Conservation (phyloP, 768 basidiomycete genomes). For the Pisolithus orientalis region DNA sequence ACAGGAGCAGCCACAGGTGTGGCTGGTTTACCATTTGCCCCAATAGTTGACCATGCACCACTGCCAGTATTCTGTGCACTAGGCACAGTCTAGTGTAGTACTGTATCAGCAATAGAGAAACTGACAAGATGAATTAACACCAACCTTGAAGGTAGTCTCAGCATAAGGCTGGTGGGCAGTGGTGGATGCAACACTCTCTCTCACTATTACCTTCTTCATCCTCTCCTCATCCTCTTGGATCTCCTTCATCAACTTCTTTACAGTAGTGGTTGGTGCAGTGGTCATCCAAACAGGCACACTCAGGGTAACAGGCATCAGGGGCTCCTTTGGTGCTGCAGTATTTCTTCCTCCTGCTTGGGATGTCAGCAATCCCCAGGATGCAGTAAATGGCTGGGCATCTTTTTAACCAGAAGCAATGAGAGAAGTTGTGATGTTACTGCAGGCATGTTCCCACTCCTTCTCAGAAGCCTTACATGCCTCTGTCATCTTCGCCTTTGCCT, state of each 20-base stretch:
- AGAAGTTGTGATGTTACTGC: conserved; percentile 29
- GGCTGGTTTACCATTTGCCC: conserved; percentile 60
- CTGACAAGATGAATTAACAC: conserved; percentile 9
- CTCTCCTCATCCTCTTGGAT: conserved; percentile 97
- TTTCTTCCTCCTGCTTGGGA: conserved; percentile 66
- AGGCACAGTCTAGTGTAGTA: conserved; percentile 26
- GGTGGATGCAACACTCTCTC: conserved; percentile 52
- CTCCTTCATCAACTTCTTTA: conserved; percentile 96
- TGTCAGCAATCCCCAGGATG: conserved; percentile 83
- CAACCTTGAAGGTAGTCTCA: conserved; percentile 71
- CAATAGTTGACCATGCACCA: conserved; percentile 84
- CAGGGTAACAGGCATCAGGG: conserved; percentile 26
- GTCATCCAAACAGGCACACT: conserved; percentile 67
- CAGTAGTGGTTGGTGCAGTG: conserved; percentile 41
- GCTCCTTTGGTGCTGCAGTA: conserved; percentile 37
- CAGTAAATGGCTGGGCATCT: conserved; percentile 54
- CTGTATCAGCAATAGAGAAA: conserved; percentile 2
- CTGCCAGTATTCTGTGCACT: conserved; percentile 34
- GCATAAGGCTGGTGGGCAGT: conserved; percentile 69
- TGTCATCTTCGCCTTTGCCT: conserved; percentile 77
- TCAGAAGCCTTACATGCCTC: conserved; percentile 74
- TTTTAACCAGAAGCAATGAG: conserved; percentile 37
- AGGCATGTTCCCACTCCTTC: conserved; percentile 62
- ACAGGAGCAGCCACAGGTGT: conserved; percentile 22
- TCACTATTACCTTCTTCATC: conserved; percentile 61